Evolutionary conservation across 768 basidiomycete species (phyloP), one percentile per base, ranked within the genome.

Genomic region (Panus rudis): DNA sequence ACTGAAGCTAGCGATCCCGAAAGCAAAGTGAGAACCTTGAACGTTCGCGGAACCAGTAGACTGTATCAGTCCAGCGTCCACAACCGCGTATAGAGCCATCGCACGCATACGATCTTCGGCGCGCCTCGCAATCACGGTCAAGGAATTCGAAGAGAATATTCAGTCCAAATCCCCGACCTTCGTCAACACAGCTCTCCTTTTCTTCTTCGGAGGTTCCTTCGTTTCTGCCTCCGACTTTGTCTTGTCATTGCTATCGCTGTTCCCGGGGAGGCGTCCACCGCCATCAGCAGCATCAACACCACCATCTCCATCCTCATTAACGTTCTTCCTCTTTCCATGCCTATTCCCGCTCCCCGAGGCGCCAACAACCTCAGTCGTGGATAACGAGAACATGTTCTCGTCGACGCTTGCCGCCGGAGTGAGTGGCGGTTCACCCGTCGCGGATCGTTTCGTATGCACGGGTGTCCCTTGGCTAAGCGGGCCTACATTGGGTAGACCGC

Each of bases 161-260:
- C n/a, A n/a, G n/a, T n/a, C n/a, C n/a, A n/a, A n/a, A 61, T 84
- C 84, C 17, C 78, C 76, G 3, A 89, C 73, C 16, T 72, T 71
- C 10, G 81, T 88, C 53, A 90, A 67, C 26, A 76, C 84, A n/a
- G 89, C 78, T 19, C 88, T 72, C 43, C 88, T 73, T 63, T 88
- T 91, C 64, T 92, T 91, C 74, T 87, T 92, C 5, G 84, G 83
- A 3, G 84, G 88, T 47, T 78, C 81, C 4, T 56, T 48, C 16
- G 32, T 48, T 17, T 58, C 64, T 37, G 37, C 39, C 39, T 54
- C 47, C 7, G 30, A 11, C 52, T 21, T 52, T 50, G 6, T 41
- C 27, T 22, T 17, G 16, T 7, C 6, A 7, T 7, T 8, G 6
- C 33, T 17, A 14, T 35, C 33, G 7, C 8, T 6, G n/a, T 7